Percentiles rank a stretch among this genome's conserved stretches.
Evolutionary conservation across 768 basidiomycete genomes (phyloP).

Genomic region (Rhodosporidiobolus odoratus): DNA sequence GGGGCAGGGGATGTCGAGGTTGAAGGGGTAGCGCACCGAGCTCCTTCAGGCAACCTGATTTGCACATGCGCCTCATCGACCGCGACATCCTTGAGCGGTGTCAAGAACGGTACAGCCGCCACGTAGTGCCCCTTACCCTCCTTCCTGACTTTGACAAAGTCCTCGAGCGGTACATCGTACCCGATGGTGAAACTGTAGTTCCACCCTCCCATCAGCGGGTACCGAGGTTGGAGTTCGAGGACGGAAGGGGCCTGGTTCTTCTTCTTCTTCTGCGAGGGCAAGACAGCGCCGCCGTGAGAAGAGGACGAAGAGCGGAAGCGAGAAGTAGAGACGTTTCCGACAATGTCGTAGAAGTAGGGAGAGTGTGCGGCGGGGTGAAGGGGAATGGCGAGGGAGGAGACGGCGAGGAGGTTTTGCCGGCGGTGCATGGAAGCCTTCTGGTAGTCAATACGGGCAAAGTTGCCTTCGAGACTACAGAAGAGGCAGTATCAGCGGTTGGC

Average conservation of each 20-base stretch:
- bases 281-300: background rate
- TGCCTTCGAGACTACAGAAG: slow-evolving; percentile 71
- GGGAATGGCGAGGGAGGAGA: slow-evolving; percentile 67
- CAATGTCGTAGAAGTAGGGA: slow-evolving; percentile 82
- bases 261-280: slow-evolving; percentile 16
- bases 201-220: slow-evolving; percentile 93
- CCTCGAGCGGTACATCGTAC: slow-evolving; percentile 64
- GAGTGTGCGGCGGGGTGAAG: slow-evolving; percentile 77
- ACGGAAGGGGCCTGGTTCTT: slow-evolving; percentile 51
- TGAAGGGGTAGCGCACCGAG: slow-evolving; percentile 59
- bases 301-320: slow-evolving; percentile 57
- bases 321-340: slow-evolving; percentile 96
- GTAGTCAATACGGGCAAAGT: slow-evolving; percentile 86
- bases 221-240: slow-evolving; percentile 80
- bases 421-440: slow-evolving; percentile 70
- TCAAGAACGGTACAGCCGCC: slow-evolving; percentile 79
- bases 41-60: slow-evolving; percentile 89
- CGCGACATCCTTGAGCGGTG: slow-evolving; percentile 68
- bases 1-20: background rate
- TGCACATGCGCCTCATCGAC: slow-evolving; percentile 72
- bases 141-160: slow-evolving; percentile 50
- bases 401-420: slow-evolving; percentile 61
- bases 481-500: background rate
- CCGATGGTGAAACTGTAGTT: slow-evolving; percentile 93
- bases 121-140: slow-evolving; percentile 64